Evolutionary conservation across 257 asterid genomes (phyloP), one percentile per base, ranked within the genome.

Genomic region (Coffea canephora): DNA sequence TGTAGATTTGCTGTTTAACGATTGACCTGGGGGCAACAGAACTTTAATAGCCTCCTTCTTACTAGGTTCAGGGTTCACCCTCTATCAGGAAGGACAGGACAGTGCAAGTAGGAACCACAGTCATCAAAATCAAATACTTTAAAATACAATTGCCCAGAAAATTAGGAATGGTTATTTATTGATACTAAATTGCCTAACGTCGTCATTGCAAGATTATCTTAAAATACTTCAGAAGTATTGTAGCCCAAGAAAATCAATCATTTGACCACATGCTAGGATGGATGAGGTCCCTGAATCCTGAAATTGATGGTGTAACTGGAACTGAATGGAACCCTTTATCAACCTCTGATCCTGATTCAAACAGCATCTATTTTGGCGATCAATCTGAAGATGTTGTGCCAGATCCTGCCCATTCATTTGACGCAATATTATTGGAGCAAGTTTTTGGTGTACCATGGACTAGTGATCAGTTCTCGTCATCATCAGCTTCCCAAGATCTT

Each of bases 371-470:
- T 14, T 87, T 83, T 73, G 79, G 85, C 0, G 46, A 77, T 70
- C 82, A 69, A 41, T 82, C 95, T 0, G 79, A 62, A 36, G 85
- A 82, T 72, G 90, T 86, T 6, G 90, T 85, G 52, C 84, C 87
- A 23, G 97, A 92, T 73, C 96, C 97, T 25, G 97, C 91, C 0
- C 97, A 92, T 88, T 89, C 97, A 8, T 87, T 90, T 78, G 94
- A 91, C 62, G 96, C 85, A 41, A 82, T 31, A 31, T 31, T 82
- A 11, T 84, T 77, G 77, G 94, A 92, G 46, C 97, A 92, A 78
- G 43, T 91, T 14, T 91, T 81, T 41, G 96, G 97, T 4, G 84
- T 83, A 0, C 88, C 85, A 43, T 91, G 89, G 91, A 78, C 62
- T 27, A 77, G 54, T 49, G 54, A 10, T 4, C 54, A 83, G 23